Conservation (phyloP, 495 filamentous ascomycete species). For the Annulohypoxylon bovei region DNA sequence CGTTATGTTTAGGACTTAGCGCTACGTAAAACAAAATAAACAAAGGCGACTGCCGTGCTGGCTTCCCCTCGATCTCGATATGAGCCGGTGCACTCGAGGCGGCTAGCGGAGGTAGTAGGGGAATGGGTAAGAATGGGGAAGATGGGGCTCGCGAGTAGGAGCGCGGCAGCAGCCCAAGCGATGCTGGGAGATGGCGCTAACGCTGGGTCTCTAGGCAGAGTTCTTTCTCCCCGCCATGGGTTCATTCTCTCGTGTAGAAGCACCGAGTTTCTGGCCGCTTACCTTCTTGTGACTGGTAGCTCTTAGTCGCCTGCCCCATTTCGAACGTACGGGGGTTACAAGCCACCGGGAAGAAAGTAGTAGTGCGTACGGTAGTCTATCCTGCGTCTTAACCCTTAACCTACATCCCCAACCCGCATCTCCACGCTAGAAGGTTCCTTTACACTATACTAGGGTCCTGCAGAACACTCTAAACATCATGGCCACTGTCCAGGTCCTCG, state of each 20-base stretch:
- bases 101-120: conserved; percentile 45
- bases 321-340: conserved; percentile 39
- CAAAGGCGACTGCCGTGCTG: conserved; percentile 45
- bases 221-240: conserved; percentile 11
- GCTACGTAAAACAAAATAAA: conserved; percentile 36
- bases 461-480: conserved; percentile 38
- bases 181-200: conserved; percentile 31
- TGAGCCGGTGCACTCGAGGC: conserved; percentile 45
- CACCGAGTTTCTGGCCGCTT: conserved; percentile 46
- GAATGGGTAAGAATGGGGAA: conserved; percentile 37
- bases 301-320: conserved; percentile 33
- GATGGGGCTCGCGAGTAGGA: conserved; percentile 41
- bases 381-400: conserved; percentile 21
- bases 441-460: conserved; percentile 22
- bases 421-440: conserved; percentile 25
- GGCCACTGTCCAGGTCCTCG: conserved; percentile 28
- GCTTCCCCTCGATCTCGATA: conserved; percentile 48
- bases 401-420: conserved; percentile 8
- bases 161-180: conserved; percentile 41
- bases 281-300: conserved; percentile 40
- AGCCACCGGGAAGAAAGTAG: conserved; percentile 42
- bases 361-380: conserved; percentile 27
- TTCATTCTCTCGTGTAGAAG: conserved; percentile 36
- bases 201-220: conserved; percentile 34
- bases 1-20: conserved; percentile 19